These are phyloP conservation scores for Phylloporus scabripes DNA, from an alignment of 768 basidiomycete species.

Conservation along the genomic window DNA sequence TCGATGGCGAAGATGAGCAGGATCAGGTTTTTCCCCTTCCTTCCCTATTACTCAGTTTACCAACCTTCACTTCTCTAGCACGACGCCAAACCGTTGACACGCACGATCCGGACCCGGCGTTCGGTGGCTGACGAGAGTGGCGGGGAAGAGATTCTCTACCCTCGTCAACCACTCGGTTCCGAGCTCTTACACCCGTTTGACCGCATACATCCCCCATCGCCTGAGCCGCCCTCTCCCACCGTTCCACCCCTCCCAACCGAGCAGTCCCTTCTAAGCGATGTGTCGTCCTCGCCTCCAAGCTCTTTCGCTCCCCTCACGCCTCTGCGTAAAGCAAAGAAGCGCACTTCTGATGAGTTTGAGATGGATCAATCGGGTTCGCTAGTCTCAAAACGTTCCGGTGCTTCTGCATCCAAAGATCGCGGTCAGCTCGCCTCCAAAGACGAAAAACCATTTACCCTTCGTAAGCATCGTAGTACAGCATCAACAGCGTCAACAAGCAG, in stretches of 20 bases:
- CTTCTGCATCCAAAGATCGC: constrained; percentile 28
- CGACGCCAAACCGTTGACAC: constrained; percentile 41
- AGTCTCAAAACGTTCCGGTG: constrained; percentile 44
- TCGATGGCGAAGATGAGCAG: constrained; percentile 76
- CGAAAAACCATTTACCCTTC: constrained; percentile 43
- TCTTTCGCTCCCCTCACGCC: constrained; percentile 44
- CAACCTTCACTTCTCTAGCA: constrained; percentile 29
- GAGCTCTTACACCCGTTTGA: constrained; percentile 30
- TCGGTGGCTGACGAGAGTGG: constrained; percentile 82
- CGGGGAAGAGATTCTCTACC: constrained; percentile 86
- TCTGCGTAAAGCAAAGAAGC: constrained; percentile 61
- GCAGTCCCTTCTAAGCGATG: constrained; percentile 26
- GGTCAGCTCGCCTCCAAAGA: constrained; percentile 35
- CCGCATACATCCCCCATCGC: constrained; percentile 29
- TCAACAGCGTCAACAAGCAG: constrained; percentile 38
- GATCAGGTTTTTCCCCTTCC: constrained; percentile 48
- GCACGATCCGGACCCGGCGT: constrained; percentile 50
- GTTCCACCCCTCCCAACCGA: constrained; percentile 31
- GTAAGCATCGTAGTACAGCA: constrained; percentile 71
- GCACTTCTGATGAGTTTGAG: constrained; percentile 80
- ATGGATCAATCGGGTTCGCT: constrained; percentile 64
- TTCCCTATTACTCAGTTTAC: neutral
- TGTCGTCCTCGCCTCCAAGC: constrained; percentile 50
- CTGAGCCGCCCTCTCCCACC: constrained; percentile 24
- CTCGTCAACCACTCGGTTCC: constrained; percentile 46